These are phyloP conservation scores for Lithospermum erythrorhizon DNA, from an alignment of 257 asterid species.

Conservation along the genomic window DNA sequence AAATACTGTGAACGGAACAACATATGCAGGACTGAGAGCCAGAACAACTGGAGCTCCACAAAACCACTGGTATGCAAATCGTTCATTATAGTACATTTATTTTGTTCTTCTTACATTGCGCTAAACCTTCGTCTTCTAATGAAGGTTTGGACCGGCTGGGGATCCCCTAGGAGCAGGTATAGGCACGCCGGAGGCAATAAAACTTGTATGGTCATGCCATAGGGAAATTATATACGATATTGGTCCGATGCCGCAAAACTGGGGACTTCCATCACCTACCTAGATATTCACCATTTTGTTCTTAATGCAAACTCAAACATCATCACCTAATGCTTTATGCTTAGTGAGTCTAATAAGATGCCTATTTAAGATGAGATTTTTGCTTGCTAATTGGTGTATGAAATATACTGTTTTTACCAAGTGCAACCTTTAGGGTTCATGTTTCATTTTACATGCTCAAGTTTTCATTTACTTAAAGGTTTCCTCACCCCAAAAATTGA, in stretches of 20 bases:
- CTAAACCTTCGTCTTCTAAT: neutral
- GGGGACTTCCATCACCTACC: conserved; percentile 48
- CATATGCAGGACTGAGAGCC: conserved; percentile 83
- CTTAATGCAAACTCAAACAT: neutral
- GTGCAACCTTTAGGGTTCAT: neutral
- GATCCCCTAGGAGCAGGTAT: conserved; percentile 92
- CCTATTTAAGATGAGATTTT: neutral
- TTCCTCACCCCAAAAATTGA: too few species aligned
- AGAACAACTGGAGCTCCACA: conserved; percentile 97
- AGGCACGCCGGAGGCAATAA: conserved; percentile 87
- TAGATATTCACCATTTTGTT: conserved; percentile 1
- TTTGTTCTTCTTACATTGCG: neutral
- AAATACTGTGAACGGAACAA: conserved; percentile 86
- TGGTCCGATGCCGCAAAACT: conserved; percentile 60
- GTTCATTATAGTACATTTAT: neutral
- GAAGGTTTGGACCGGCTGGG: conserved; percentile 88
- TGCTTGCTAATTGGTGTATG: too few species aligned
- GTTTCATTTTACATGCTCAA: too few species aligned
- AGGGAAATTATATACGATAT: conserved; percentile 67
- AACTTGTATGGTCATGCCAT: conserved; percentile 91
- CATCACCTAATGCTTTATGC: neutral
- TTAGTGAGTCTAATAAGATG: neutral
- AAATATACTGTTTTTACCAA: too few species aligned
- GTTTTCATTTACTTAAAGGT: too few species aligned
- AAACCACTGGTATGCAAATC: conserved; percentile 62